phyloP scores from a whole-genome alignment of 202 grass and related monocot species.

The Zizania palustris region DNA sequence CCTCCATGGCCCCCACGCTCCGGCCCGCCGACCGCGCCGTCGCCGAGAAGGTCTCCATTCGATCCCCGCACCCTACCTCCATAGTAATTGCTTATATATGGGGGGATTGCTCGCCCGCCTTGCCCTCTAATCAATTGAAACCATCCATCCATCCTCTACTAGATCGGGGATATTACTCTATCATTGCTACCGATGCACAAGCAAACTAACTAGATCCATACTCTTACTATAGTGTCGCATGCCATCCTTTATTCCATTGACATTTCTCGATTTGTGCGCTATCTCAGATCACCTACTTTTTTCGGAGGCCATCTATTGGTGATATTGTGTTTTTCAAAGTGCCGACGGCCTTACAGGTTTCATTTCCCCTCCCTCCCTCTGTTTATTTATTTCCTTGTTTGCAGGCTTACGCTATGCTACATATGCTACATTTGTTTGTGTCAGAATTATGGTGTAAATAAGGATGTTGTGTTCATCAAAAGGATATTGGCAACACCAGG shows the following conservation, averaged over 20 bases:
- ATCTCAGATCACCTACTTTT: slow-evolving; percentile 55
- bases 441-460: slow-evolving; percentile 53
- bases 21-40: slow-evolving; percentile 50
- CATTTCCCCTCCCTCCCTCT: not conserved
- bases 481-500: slow-evolving; percentile 58
- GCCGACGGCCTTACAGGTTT: slow-evolving; percentile 42
- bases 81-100: too few species aligned
- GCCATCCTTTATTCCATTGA: not conserved
- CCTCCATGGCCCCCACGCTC: slow-evolving; percentile 64
- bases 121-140: too few species aligned
- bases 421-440: not conserved
- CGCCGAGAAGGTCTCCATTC: slow-evolving; percentile 32
- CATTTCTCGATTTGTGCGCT: not conserved
- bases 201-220: too few species aligned
- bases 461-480: slow-evolving; percentile 62
- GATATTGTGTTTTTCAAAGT: slow-evolving; percentile 60
- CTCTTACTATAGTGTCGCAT: too few species aligned
- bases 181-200: too few species aligned
- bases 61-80: too few species aligned
- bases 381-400: not conserved
- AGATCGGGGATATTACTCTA: too few species aligned
- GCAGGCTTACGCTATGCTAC: not conserved
- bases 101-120: too few species aligned
- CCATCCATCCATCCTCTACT: too few species aligned
- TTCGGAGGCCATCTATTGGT: slow-evolving; percentile 53